Evolutionary conservation across 257 asterid species (phyloP).

Genomic region (Solanum pennellii): DNA sequence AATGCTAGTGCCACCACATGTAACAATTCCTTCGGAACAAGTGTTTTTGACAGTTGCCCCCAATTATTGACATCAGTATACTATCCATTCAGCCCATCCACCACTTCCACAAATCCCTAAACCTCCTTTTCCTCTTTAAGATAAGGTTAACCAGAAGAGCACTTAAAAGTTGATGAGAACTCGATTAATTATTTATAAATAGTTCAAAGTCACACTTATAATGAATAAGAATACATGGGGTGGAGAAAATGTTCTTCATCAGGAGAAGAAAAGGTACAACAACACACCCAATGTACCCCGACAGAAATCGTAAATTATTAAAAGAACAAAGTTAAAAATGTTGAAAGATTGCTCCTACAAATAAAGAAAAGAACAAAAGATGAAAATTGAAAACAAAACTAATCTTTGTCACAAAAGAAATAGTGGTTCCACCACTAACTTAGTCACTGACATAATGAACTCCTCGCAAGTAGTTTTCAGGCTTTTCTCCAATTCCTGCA

Average conservation of each 20-base stretch:
- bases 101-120: neutral
- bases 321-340: neutral
- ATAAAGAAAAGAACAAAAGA: neutral
- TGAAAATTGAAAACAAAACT: neutral
- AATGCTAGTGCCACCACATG: neutral
- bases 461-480: slow-evolving; percentile 96
- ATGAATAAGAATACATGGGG: neutral
- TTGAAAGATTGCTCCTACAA: neutral
- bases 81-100: neutral
- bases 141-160: neutral
- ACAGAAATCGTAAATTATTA: neutral
- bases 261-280: neutral
- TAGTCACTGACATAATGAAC: slow-evolving; percentile 93
- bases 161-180: neutral
- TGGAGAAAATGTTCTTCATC: neutral
- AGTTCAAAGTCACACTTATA: neutral
- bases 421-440: slow-evolving; percentile 94
- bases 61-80: neutral
- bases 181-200: neutral
- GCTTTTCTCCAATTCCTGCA: slow-evolving; percentile 95
- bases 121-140: neutral
- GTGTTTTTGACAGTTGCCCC: neutral
- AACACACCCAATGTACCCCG: neutral
- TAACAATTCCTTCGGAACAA: neutral
- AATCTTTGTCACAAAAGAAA: slow-evolving; percentile 95